Conservation (phyloP, 2,329 filamentous ascomycete genomes). For the Juglanconis juglandina region DNA sequence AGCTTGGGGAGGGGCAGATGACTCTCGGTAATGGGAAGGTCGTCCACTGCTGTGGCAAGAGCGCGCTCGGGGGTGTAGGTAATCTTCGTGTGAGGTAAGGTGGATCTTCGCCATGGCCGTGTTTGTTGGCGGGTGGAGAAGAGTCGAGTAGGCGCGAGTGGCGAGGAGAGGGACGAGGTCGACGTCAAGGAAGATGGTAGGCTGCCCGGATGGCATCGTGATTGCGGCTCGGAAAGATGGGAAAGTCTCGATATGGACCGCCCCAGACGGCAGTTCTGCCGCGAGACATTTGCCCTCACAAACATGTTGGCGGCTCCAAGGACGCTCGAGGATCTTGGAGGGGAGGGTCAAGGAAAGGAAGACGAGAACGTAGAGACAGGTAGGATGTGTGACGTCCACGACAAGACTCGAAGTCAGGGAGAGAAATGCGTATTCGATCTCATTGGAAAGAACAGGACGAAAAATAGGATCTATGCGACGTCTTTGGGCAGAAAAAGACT, state of each 20-base stretch:
- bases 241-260: conserved; percentile 16
- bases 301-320: conserved; percentile 28
- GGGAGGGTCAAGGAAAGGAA: neutral
- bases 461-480: neutral
- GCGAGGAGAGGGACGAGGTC: neutral
- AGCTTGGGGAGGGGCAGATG: conserved; percentile 12
- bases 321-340: conserved; percentile 1
- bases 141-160: neutral
- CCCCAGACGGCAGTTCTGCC: conserved; percentile 25
- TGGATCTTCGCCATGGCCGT: conserved; percentile 25
- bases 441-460: conserved; percentile 4
- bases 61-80: conserved; percentile 25
- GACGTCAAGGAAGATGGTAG: neutral
- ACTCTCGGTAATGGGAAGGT: conserved; percentile 21
- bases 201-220: neutral
- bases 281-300: conserved; percentile 26
- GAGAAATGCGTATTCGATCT: neutral
- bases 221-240: neutral
- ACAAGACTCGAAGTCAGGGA: conserved; percentile 3
- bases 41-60: conserved; percentile 33
- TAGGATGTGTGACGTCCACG: conserved; percentile 6
- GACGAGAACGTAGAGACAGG: conserved; percentile 14
- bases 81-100: neutral
- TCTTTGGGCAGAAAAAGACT: neutral
- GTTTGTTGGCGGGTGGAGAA: conserved; percentile 22